Base-by-base conservation (phyloP, 129 eudicot genomes). In the Flaveria trinervia region DNA sequence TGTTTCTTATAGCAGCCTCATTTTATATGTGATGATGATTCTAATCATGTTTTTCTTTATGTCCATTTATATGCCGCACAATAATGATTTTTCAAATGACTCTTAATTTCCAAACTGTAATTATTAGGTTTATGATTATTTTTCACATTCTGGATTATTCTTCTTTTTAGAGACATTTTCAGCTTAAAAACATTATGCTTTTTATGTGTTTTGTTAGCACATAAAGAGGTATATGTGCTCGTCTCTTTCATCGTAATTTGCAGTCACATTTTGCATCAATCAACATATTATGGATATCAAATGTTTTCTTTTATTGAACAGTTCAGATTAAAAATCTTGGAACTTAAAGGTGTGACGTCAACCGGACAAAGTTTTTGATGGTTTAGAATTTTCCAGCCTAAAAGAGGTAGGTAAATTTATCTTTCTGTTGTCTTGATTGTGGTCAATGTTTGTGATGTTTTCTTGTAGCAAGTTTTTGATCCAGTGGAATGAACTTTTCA, bases 281-380 rank as follows among this genome's bases (percentile, higher is more conserved):
- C 30, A 43, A 22, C 54, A 6, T 71, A 12, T 2, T 60, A 45
- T 36, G 56, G 46, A 52, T 72, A 71, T 68, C 51, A 26, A 72
- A 36, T 18, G 26, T 69, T 17, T 41, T 77, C 28, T 26, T 39
- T 36, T 72, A 13, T 79, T 72, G 44, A 57, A 62, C 69, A 16
- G 14, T 72, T 36, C 43, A 73, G 70, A 33, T 54, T 64, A 41
- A 28, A n/a, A n/a, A 72, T 39, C 79, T 72, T 79, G 83, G 74
- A 65, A 23, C 83, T 79, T 68, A 44, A 79, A 49, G 54, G 2
- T 41, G 74, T 51, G 67, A 51, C 57, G 17, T 65, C 48, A 51
- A 43, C 49, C 10, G 43, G 8, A 7, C 73, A 72, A 72, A 72
- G 67, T 61, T 44, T 44, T 73, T 30, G 46, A 62, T 17, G 3